Percentiles rank a stretch among this genome's conserved stretches.
These are phyloP conservation scores for Solanum lignicaule DNA, from an alignment of 257 asterid genomes.

Conservation along the genomic window DNA sequence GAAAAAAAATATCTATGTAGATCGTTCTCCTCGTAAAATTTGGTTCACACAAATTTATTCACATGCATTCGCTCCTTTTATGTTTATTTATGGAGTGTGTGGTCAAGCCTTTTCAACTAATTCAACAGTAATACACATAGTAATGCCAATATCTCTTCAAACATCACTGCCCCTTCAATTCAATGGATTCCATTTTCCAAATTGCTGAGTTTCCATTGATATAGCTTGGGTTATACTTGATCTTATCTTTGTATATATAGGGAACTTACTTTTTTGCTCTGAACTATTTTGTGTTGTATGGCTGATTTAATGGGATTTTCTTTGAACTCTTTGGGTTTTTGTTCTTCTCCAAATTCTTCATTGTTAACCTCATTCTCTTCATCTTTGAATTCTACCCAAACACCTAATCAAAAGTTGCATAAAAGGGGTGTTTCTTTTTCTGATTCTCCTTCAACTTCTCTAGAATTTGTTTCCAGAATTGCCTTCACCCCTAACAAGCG, in stretches of 20 bases:
- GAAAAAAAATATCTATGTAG: background rate
- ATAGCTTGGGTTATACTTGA: background rate
- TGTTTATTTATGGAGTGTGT: background rate
- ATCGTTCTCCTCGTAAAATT: background rate
- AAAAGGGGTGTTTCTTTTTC: slow-evolving; percentile 36
- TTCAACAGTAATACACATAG: background rate
- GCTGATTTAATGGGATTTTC: slow-evolving; percentile 48
- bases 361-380: slow-evolving; percentile 38
- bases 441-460: slow-evolving; percentile 15
- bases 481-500: slow-evolving; percentile 30
- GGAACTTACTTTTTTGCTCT: background rate
- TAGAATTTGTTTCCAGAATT: slow-evolving; percentile 34
- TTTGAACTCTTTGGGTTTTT: slow-evolving; percentile 37
- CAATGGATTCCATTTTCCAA: slow-evolving; percentile 7
- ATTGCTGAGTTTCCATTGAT: background rate
- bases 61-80: background rate
- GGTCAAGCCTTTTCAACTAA: background rate
- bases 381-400: slow-evolving; percentile 31
- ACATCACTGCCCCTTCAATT: background rate
- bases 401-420: slow-evolving; percentile 18
- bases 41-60: slow-evolving; percentile 28
- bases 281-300: slow-evolving; percentile 17
- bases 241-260: background rate
- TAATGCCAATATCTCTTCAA: background rate
- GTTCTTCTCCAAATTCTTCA: slow-evolving; percentile 17